Evolutionary conservation across 1,284 basidiomycete genomes (phyloP), one percentile per base, ranked within the genome.

Genomic region (Pholiota adiposa): DNA sequence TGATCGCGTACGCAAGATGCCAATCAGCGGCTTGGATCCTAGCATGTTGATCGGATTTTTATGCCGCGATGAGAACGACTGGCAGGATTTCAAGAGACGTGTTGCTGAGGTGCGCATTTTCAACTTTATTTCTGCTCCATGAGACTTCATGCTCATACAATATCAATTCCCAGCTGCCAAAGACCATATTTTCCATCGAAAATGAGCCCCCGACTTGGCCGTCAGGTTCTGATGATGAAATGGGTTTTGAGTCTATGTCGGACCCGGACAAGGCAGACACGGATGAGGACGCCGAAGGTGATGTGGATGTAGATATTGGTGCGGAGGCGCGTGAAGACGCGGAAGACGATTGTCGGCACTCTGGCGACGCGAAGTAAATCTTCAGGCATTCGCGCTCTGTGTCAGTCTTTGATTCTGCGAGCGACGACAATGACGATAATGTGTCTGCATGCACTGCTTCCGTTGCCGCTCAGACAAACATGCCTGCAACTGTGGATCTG

Each of bases 31-130:
- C n/a, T 77, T 99, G 54, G 97, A 98, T 72, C 97, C 97, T 9
- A 97, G 94, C 69, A 98, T 99, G 97, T 79, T 99, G 7, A 81
- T 98, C 55, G 96, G 96, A 14, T 98, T 99, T 73, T 71, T 98
- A 65, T 90, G 92, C 70, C 85, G 85, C 65, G 86, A 92, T 70
- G 90, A 95, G 73, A 79, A 74, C 18, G 94, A 97, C 56, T 97
- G 95, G 89, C 75, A 81, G 12, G 94, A 97, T 74, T 86, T 98
- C 61, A 83, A 88, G 65, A 78, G 76, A 52, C 82, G 94, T 59
- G 86, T 93, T 57, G 79, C 77, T 11, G 87, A 90, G 75, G 93
- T 94, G 54, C 59, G 86, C 55, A 33, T 44, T 59, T 56, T 61
- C 4, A 9, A 16, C 36, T 38, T 62, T 51, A 41, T 53, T 27